Conservation (phyloP, 495 filamentous ascomycete species). For the Bacidia rubella region DNA sequence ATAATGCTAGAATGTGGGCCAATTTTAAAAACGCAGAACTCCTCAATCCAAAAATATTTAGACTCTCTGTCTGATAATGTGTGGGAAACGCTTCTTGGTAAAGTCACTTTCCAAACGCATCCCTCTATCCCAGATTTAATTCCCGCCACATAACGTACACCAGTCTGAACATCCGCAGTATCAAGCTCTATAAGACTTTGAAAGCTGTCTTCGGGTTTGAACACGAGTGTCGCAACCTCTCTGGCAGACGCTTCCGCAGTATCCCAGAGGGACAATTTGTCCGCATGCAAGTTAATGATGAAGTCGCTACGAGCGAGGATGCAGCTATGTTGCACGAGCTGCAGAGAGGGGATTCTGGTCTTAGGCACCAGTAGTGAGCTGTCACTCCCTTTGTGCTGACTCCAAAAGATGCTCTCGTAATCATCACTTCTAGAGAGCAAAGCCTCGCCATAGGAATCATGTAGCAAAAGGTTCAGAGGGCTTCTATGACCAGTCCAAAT, state of each 20-base stretch:
- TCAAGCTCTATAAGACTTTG: constrained; percentile 73
- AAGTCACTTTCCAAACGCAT: constrained; percentile 66
- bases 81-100: background rate
- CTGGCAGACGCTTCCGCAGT: constrained; percentile 42
- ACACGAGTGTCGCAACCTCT: constrained; percentile 44
- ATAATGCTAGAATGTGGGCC: constrained; percentile 59
- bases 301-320: constrained; percentile 62
- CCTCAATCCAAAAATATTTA: constrained; percentile 32
- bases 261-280: constrained; percentile 72
- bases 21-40: constrained; percentile 63
- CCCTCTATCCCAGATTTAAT: constrained; percentile 73
- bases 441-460: constrained; percentile 66
- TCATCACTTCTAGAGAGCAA: constrained; percentile 68
- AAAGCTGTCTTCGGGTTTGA: constrained; percentile 54
- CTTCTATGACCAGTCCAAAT: constrained; percentile 78
- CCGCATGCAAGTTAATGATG: constrained; percentile 67
- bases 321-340: constrained; percentile 74
- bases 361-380: constrained; percentile 47
- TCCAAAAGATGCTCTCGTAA: constrained; percentile 76
- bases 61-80: constrained; percentile 6
- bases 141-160: constrained; percentile 55
- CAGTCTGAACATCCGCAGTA: constrained; percentile 37
- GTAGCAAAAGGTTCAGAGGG: constrained; percentile 69
- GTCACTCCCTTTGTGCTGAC: constrained; percentile 37
- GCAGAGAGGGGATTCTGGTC: constrained; percentile 52